These are phyloP conservation scores for Termitomyces sp. DNA, from an alignment of 768 basidiomycete species.

Conservation along the genomic window DNA sequence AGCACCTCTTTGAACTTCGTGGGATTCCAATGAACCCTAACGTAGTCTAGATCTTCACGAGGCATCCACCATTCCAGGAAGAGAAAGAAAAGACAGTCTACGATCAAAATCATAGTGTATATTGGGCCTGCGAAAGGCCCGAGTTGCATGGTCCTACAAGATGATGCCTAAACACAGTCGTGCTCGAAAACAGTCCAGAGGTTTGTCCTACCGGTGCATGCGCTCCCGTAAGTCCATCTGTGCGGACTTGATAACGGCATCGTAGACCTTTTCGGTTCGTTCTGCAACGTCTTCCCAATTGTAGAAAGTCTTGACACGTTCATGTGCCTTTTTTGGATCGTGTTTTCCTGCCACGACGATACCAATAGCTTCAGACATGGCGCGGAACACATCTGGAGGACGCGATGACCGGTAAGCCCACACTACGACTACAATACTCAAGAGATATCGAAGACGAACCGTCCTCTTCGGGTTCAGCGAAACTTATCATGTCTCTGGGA, in stretches of 20 bases:
- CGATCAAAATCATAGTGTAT: conserved; percentile 80
- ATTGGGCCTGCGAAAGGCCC: conserved; percentile 84
- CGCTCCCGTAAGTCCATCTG: conserved; percentile 74
- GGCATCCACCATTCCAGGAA: conserved; percentile 85
- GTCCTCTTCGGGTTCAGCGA: conserved; percentile 90
- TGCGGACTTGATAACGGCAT: conserved; percentile 51
- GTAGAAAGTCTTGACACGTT: conserved; percentile 78
- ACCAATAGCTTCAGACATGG: conserved; percentile 73
- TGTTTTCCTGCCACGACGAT: conserved; percentile 64
- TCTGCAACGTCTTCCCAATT: conserved; percentile 76
- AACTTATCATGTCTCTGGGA: conserved; percentile 92
- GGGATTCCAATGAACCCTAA: conserved; percentile 56
- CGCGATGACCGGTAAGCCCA: not conserved
- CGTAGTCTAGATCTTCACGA: conserved; percentile 69
- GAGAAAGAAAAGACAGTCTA: conserved; percentile 84
- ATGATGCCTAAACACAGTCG: not conserved
- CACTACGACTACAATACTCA: not conserved
- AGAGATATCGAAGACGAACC: conserved; percentile 40
- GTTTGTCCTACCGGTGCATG: conserved; percentile 52
- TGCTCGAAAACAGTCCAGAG: not conserved
- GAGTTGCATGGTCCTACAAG: conserved; percentile 61
- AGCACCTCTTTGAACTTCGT: conserved; percentile 30
- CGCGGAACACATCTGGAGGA: conserved; percentile 71
- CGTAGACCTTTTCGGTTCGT: conserved; percentile 83
- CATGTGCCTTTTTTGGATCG: conserved; percentile 71